Evolutionary conservation across 2,329 filamentous ascomycete genomes (phyloP), one percentile per base, ranked within the genome.

Genomic region (Gaeumannomyces tritici): DNA sequence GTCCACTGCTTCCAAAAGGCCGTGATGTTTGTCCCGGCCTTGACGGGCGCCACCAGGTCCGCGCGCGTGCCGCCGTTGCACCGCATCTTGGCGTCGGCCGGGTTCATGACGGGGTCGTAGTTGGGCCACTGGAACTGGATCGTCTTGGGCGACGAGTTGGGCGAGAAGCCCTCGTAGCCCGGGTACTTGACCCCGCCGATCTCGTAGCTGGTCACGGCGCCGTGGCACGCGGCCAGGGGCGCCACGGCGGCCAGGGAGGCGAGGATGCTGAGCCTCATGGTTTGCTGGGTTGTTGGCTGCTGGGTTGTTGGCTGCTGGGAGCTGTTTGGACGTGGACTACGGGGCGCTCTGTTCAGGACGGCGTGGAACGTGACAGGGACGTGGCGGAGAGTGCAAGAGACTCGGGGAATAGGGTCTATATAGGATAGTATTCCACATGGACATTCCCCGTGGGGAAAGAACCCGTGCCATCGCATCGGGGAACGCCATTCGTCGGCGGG

Each of bases 51-150:
- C 42, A 71, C 72, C 7, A 79, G 70, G 1, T 73, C 72, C 8
- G 81, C 76, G 29, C 79, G 75, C 63, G 77, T 75, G 63, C 82
- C 81, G 61, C 80, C 81, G 69, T 84, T 84, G 74, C 82, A 84
- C 64, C 79, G 80, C 69, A 84, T 79, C 69, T 79, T 80, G 61
- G 72, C 67, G 69, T 80, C 77, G n/a, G 71, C 75, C 62, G 79
- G 75, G 8, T 73, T 75, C 70, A 78, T 75, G 65, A 80, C 79
- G 7, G 82, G 82, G 73, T 84, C 80, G 74, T 84, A 84, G 73
- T 81, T 74, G 21, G 78, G 76, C 82, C 82, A 84, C 74, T 84
- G 80, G 56, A 81, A 73, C 70, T 85, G 79, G 69, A 84, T 84
- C n/a, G 80, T 79, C 65, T 78, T 74, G 21, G 79, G 79, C 42